These are phyloP conservation scores for Clavispora carvajalis DNA, from an alignment of 805 yeast genomes.

Conservation along the genomic window DNA sequence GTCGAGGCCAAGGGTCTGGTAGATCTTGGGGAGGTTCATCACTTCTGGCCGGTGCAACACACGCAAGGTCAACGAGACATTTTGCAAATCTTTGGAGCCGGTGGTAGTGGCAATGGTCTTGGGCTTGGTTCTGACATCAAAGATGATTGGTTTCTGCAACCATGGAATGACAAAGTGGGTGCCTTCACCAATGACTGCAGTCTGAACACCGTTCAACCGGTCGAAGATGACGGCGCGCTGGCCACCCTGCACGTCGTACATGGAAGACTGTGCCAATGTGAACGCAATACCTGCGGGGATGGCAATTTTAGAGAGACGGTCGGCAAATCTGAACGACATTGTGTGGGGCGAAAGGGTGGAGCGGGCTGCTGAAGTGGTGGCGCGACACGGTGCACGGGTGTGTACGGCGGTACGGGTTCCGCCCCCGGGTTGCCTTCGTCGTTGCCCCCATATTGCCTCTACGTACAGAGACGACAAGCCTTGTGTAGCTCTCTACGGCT, in stretches of 20 bases:
- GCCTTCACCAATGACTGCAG: constrained; percentile 90
- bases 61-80: constrained; percentile 87
- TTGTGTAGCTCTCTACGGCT: too few species aligned
- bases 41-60: constrained; percentile 95
- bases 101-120: constrained; percentile 93
- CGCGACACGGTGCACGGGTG: neutral
- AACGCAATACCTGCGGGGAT: constrained; percentile 66
- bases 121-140: constrained; percentile 96
- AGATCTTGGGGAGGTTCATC: constrained; percentile 70
- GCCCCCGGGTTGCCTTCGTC: too few species aligned
- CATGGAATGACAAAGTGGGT: constrained; percentile 94
- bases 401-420: too few species aligned
- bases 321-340: constrained; percentile 29
- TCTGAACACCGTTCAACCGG: constrained; percentile 82
- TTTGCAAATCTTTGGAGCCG: constrained; percentile 96
- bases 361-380: neutral
- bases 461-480: too few species aligned
- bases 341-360: neutral
- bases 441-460: too few species aligned
- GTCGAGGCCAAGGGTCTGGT: constrained; percentile 87
- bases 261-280: constrained; percentile 71
- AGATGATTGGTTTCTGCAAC: constrained; percentile 87
- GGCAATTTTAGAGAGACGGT: constrained; percentile 45
- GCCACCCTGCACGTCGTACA: constrained; percentile 96
- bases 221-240: constrained; percentile 94